Percentiles rank a stretch among this genome's conserved stretches.
Conservation (phyloP, 257 asterid genomes). For the Lantana camara region DNA sequence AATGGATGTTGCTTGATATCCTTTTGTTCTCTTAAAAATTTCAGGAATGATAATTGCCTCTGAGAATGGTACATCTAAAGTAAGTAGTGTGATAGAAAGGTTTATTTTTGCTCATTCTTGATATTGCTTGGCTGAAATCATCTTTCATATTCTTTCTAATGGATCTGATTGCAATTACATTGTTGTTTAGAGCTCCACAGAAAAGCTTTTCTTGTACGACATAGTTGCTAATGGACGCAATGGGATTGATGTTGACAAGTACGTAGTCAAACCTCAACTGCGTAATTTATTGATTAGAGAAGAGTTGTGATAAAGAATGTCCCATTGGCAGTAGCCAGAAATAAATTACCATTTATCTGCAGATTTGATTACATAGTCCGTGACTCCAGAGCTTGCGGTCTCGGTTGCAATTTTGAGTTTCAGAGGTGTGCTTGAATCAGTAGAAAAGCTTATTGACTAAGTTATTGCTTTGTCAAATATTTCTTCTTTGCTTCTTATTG, state of each 20-base stretch:
- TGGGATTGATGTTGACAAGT: slow-evolving; percentile 97
- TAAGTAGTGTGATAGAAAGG: slow-evolving; percentile 40
- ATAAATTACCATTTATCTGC: slow-evolving; percentile 29
- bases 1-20: not conserved
- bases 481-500: slow-evolving; percentile 8
- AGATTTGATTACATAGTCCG: slow-evolving; percentile 93
- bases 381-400: slow-evolving; percentile 94
- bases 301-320: slow-evolving; percentile 1
- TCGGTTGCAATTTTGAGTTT: slow-evolving; percentile 83
- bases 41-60: slow-evolving; percentile 87
- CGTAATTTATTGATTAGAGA: slow-evolving; percentile 20
- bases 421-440: slow-evolving; percentile 50
- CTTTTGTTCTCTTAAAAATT: slow-evolving; percentile 16
- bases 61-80: slow-evolving; percentile 51
- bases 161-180: slow-evolving; percentile 3
- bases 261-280: slow-evolving; percentile 31
- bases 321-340: slow-evolving; percentile 14
- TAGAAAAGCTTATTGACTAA: slow-evolving; percentile 8
- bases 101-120: not conserved
- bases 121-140: slow-evolving; percentile 12
- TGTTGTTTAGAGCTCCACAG: slow-evolving; percentile 50
- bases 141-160: slow-evolving; percentile 13
- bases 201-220: slow-evolving; percentile 76
- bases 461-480: slow-evolving; percentile 7
- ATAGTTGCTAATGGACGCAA: slow-evolving; percentile 94